Base-by-base conservation (phyloP, 2,329 filamentous ascomycete genomes). In the Exophiala viscosa region DNA sequence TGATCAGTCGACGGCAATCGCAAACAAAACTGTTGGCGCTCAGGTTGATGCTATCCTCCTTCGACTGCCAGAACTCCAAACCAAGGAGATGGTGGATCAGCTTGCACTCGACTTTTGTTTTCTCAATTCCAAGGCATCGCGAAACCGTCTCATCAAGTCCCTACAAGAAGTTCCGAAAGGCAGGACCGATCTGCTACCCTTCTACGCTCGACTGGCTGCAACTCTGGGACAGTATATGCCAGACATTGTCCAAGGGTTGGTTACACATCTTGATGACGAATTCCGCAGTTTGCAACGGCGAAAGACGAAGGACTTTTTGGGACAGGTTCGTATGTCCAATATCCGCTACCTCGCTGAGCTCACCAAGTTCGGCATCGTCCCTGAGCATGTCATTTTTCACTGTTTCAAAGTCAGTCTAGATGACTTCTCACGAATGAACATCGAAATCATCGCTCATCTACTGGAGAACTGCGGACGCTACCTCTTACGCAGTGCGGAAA, bases 371-470 rank as follows among this genome's bases (percentile, higher is more conserved):
- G 92, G 93, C 31, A 90, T 96, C 31, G 93, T 99, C 7, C 93
- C 95, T 0, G 93, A 99, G 69, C 93, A 99, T 70, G 92, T 99
- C 59, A 95, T 99, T 48, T 99, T 99, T 67, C 93, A 99, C 67
- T 99, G 93, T 67, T 83, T 99, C 63, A 99, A 96, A 70, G 92
- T 99, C 68, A 95, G 92, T 62, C 75, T 99, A 23, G 93, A 99
- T 64, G 93, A 99, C 66, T 99, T 99, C 66, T 96, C 93, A 2
- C 83, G 92, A 56, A 96, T 96, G 88, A 99, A 99, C 66, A 96
- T 99, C 59, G 95, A 99, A 69, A 96, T 99, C 63, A 92, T 99
- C 59, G 95, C 91, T 65, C 95, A 95, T 65, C 77, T 99, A 23
- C 79, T 99, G 17, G 93, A 99, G 69, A 97, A 97, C 60, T 99